phyloP scores from a whole-genome alignment of 225 moss, liverwort and hornwort genomes.

The Neckera pumila region DNA sequence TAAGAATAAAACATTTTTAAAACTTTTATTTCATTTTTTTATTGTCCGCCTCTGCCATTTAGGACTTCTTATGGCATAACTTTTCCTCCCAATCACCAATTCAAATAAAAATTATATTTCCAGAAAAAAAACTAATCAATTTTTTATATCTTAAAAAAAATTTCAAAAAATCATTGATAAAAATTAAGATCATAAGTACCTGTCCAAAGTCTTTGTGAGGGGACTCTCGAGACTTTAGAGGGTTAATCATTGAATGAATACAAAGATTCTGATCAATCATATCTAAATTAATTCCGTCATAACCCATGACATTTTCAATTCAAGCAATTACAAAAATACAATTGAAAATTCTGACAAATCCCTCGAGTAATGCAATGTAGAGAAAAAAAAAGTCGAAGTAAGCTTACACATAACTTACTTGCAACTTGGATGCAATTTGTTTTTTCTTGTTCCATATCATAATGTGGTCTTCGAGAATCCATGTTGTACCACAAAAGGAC shows the following conservation, averaged over 20 bases:
- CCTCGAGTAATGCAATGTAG: background rate
- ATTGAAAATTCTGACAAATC: background rate
- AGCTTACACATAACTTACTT: background rate
- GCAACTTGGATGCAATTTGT: background rate
- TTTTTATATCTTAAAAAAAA: background rate
- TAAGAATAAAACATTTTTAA: too few species aligned
- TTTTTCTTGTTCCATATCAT: background rate
- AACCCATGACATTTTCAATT: background rate
- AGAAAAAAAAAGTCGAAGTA: too few species aligned
- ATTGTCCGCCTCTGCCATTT: rapidly evolving
- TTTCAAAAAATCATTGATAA: background rate
- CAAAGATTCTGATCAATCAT: background rate
- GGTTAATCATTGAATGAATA: background rate
- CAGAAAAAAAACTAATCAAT: background rate
- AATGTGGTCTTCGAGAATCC: background rate
- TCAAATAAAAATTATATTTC: background rate
- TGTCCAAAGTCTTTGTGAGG: rapidly evolving
- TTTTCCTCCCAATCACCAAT: rapidly evolving
- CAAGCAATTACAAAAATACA: background rate
- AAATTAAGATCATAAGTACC: background rate
- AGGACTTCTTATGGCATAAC: rapidly evolving
- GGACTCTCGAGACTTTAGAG: rapidly evolving
- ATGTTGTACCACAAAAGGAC: background rate
- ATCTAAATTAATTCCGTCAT: background rate
- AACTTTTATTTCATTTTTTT: too few species aligned